Evolutionary conservation across 495 filamentous ascomycete genomes (phyloP).

Genomic region (Xylaria castorea): DNA sequence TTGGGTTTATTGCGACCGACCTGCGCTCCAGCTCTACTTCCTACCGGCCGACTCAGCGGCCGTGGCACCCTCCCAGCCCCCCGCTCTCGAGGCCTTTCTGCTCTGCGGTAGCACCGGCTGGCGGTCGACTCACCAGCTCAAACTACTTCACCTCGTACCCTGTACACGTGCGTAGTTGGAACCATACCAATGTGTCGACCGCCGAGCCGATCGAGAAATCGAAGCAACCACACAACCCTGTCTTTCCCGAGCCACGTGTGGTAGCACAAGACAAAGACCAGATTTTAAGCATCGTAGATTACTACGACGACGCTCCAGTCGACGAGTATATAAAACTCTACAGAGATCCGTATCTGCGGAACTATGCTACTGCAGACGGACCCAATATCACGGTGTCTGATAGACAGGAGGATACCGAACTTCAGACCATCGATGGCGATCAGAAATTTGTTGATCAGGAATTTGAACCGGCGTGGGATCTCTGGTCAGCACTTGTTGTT

Average conservation of each 20-base stretch:
- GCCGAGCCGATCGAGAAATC: constrained; percentile 1
- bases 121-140: constrained; percentile 23
- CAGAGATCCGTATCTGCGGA: constrained; percentile 55
- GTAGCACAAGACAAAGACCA: constrained; percentile 41
- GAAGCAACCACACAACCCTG: background rate
- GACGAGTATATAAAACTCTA: constrained; percentile 55
- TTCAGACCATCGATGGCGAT: constrained; percentile 46
- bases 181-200: constrained; percentile 23
- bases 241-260: background rate
- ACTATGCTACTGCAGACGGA: constrained; percentile 52
- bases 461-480: constrained; percentile 39
- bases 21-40: constrained; percentile 13
- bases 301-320: constrained; percentile 50
- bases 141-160: constrained; percentile 30
- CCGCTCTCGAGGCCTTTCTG: constrained; percentile 24
- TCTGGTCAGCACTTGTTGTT: constrained; percentile 41
- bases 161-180: constrained; percentile 31
- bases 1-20: constrained; percentile 10
- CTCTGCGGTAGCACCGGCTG: constrained; percentile 31
- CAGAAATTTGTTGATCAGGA: constrained; percentile 34
- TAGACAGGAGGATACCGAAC: constrained; percentile 50
- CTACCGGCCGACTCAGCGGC: constrained; percentile 4
- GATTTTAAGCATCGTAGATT: constrained; percentile 56
- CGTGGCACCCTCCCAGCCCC: constrained; percentile 17
- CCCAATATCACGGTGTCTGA: constrained; percentile 54